Evolutionary conservation across 2,329 filamentous ascomycete genomes (phyloP).

Genomic region (Phialophora expanda): DNA sequence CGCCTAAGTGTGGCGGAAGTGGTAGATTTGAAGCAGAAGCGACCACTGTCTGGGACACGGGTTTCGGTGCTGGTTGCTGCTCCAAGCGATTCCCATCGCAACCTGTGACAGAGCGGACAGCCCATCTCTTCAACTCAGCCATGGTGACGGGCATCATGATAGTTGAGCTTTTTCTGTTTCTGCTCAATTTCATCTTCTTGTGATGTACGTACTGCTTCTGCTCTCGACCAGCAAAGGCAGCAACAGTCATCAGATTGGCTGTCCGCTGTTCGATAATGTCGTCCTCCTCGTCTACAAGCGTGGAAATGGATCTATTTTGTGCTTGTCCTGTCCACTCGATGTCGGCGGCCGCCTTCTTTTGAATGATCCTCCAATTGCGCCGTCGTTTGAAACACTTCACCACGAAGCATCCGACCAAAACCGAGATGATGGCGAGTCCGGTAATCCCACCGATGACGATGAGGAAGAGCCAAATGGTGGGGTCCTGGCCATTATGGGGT

Average conservation of each 20-base stretch:
- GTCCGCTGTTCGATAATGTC: constrained; percentile 15
- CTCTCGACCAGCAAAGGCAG: constrained; percentile 8
- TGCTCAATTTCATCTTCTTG: constrained; percentile 4
- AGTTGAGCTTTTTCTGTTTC: constrained; percentile 13
- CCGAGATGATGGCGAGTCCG: constrained; percentile 12
- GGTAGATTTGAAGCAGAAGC: not conserved
- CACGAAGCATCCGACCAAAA: constrained; percentile 13
- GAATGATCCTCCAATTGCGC: constrained; percentile 11
- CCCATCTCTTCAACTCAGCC: constrained; percentile 10
- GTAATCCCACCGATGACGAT: constrained; percentile 17
- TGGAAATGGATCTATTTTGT: constrained; percentile 1
- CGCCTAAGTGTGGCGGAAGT: not conserved
- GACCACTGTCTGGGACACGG: not conserved
- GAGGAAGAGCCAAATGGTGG: constrained; percentile 15
- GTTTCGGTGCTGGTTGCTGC: not conserved
- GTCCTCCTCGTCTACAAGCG: constrained; percentile 7
- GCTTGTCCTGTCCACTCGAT: not conserved
- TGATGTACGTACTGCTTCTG: constrained; percentile 8
- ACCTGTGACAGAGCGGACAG: constrained; percentile 10
- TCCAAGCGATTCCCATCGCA: not conserved
- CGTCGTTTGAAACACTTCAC: constrained; percentile 12
- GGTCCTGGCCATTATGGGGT: not conserved
- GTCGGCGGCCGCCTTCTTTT: constrained; percentile 6
- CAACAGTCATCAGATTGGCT: constrained; percentile 8
- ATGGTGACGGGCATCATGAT: constrained; percentile 13